Evolutionary conservation across 2,329 filamentous ascomycete genomes (phyloP).

Genomic region (Chaetomium strumarium): DNA sequence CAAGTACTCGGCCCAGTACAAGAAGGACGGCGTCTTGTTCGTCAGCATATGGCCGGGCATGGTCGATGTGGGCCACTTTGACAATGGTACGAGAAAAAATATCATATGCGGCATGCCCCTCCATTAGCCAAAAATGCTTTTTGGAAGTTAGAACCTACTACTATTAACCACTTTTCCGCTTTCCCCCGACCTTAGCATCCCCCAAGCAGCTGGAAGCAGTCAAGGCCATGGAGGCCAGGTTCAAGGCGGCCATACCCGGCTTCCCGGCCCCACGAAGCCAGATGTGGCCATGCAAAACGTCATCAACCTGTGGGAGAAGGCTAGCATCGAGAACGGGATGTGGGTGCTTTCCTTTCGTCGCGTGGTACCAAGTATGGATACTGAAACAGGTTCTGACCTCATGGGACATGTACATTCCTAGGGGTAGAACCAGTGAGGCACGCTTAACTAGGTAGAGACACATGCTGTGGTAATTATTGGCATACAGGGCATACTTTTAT

Average conservation of each 20-base stretch:
- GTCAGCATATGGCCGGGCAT: slow-evolving; percentile 46
- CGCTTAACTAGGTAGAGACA: no score
- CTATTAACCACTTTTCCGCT: neutral
- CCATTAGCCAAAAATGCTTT: no score
- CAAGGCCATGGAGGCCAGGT: slow-evolving; percentile 28
- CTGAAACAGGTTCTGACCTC: no score
- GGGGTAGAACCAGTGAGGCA: no score
- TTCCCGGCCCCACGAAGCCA: no score
- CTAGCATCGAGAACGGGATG: slow-evolving; percentile 40
- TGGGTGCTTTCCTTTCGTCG: slow-evolving; percentile 51
- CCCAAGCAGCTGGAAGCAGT: slow-evolving; percentile 31
- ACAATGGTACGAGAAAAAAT: slow-evolving; percentile 16
- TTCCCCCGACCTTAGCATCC: slow-evolving; percentile 19
- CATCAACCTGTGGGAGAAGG: slow-evolving; percentile 31
- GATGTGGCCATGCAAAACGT: no score
- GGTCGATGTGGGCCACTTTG: slow-evolving; percentile 36
- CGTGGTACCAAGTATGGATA: slow-evolving; percentile 30
- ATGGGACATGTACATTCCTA: no score
- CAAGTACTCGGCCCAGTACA: slow-evolving; percentile 48
- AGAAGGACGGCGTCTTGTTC: slow-evolving; percentile 46
- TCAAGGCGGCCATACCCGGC: no score
- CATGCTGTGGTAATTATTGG: no score
- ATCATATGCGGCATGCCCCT: no score
- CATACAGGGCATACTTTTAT: no score
- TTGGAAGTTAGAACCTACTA: no score